Percentiles rank a stretch among this genome's conserved stretches.
Conservation (phyloP, 2,329 filamentous ascomycete genomes). For the Colletotrichum agaves region DNA sequence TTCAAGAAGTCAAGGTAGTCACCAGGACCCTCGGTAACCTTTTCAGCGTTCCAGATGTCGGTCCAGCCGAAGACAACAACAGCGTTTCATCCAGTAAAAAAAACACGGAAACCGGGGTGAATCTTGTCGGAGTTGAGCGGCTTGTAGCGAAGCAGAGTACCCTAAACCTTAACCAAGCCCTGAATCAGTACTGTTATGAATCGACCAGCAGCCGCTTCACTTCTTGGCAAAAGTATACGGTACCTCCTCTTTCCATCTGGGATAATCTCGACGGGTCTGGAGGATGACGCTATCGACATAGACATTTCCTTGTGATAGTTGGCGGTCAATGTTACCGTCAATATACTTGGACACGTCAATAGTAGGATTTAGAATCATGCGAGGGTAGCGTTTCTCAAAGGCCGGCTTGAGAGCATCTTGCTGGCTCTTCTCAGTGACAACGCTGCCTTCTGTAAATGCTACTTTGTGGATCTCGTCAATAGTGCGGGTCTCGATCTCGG, state of each 20-base stretch:
- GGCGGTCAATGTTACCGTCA: constrained; percentile 57
- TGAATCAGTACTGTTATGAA: too few relatives aligned
- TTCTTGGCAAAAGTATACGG: too few relatives aligned
- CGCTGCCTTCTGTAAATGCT: constrained; percentile 57
- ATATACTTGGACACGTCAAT: constrained; percentile 70
- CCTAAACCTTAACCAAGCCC: too few relatives aligned
- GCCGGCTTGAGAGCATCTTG: constrained; percentile 52
- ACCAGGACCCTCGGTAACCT: constrained; percentile 46
- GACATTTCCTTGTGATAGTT: constrained; percentile 51
- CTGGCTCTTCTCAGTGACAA: constrained; percentile 55
- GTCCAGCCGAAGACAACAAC: constrained; percentile 51
- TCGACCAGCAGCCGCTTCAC: too few relatives aligned
- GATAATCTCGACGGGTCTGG: constrained; percentile 63
- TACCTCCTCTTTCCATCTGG: constrained; percentile 58
- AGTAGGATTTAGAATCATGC: constrained; percentile 62
- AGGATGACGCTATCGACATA: constrained; percentile 58
- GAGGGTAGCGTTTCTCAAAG: constrained; percentile 60
- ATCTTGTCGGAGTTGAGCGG: constrained; percentile 59
- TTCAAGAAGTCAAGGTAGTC: constrained; percentile 56
- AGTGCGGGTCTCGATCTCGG: constrained; percentile 53
- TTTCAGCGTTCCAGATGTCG: constrained; percentile 50
- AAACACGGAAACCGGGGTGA: constrained; percentile 51
- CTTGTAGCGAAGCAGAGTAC: constrained; percentile 59
- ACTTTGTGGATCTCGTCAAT: constrained; percentile 61
- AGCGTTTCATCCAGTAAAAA: constrained; percentile 54